Conservation (phyloP, 163 green algal species). For the Chloroidium sp. region DNA sequence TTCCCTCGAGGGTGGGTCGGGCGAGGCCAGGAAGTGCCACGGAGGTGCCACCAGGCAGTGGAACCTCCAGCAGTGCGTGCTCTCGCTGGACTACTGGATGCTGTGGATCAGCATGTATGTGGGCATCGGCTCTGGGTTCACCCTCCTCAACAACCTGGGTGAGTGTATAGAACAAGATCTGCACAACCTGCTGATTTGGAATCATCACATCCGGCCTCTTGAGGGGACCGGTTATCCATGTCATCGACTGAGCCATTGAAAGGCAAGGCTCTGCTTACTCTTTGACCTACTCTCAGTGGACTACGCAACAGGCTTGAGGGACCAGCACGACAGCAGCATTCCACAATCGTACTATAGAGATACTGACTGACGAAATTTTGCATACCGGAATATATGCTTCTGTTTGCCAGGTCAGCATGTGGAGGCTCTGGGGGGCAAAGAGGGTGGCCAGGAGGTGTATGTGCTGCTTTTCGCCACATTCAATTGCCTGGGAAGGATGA, state of each 20-base stretch:
- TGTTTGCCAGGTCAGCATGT: neutral
- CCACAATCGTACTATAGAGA: no score
- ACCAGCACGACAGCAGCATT: no score
- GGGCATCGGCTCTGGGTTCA: conserved; percentile 8
- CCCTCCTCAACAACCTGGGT: conserved; percentile 23
- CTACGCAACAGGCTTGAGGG: no score
- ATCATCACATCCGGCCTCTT: no score
- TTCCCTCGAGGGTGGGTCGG: no score
- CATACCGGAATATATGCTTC: no score
- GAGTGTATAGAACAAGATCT: conserved; percentile 18
- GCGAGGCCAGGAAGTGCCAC: neutral
- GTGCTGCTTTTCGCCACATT: conserved; percentile 6
- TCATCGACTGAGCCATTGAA: no score
- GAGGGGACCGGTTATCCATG: no score
- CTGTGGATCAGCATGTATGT: conserved; percentile 4
- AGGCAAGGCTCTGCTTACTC: no score
- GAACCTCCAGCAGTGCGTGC: conserved; percentile 8
- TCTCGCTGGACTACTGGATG: conserved; percentile 12
- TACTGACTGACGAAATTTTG: no score
- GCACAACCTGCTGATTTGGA: neutral
- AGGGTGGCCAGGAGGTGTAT: neutral
- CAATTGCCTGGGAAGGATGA: conserved; percentile 2
- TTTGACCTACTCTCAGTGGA: no score
- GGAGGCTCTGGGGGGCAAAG: neutral
- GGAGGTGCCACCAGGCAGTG: neutral